These are phyloP conservation scores for Cryptosporidium bovis DNA, from an alignment of 169 alveolate genomes.

Conservation along the genomic window DNA sequence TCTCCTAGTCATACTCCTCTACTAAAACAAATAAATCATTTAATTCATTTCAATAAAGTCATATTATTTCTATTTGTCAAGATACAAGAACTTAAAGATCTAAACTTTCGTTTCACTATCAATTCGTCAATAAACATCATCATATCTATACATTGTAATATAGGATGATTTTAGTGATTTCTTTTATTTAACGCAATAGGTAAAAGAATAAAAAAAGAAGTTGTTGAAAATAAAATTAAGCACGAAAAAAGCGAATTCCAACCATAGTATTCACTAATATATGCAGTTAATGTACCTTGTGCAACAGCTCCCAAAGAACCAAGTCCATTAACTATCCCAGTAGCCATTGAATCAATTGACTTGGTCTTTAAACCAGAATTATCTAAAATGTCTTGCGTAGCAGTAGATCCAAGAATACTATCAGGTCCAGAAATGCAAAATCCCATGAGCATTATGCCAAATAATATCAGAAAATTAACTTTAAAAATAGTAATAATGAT, in stretches of 20 bases:
- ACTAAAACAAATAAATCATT: no score
- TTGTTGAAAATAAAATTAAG: constrained; percentile 45
- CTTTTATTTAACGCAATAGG: constrained; percentile 68
- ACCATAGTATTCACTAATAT: constrained; percentile 76
- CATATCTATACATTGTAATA: neutral
- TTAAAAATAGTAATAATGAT: constrained; percentile 19
- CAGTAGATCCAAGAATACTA: constrained; percentile 78
- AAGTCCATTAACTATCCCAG: constrained; percentile 78
- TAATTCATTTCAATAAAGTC: no score
- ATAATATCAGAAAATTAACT: constrained; percentile 15
- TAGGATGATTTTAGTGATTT: neutral
- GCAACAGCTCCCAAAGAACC: constrained; percentile 80
- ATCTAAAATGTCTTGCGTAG: constrained; percentile 75
- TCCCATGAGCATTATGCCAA: constrained; percentile 75
- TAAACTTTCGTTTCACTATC: neutral
- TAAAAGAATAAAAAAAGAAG: constrained; percentile 57
- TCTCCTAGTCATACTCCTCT: no score
- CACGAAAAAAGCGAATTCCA: constrained; percentile 78
- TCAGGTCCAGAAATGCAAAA: constrained; percentile 78
- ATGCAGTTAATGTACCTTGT: constrained; percentile 79
- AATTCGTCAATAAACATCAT: neutral
- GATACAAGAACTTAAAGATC: no score
- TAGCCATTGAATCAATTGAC: constrained; percentile 74
- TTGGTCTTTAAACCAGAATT: constrained; percentile 42
- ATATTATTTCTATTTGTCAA: no score